Conservation (phyloP, 257 asterid genomes). For the Rauvolfia tetraphylla region DNA sequence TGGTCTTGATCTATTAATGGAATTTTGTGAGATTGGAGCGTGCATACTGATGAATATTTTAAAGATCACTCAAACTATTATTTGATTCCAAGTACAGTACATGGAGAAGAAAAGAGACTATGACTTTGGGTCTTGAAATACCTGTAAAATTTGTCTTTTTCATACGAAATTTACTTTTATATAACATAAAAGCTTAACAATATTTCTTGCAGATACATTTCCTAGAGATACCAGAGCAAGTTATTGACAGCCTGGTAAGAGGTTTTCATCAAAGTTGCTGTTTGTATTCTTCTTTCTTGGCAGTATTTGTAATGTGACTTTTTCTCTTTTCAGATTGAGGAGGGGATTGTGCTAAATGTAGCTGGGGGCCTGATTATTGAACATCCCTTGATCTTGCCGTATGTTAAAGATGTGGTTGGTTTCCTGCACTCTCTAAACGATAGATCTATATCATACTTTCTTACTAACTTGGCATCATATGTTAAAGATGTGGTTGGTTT, state of each 20-base stretch:
- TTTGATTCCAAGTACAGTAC: neutral
- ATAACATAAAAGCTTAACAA: neutral
- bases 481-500: conserved; percentile 76
- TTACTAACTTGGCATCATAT: conserved; percentile 25
- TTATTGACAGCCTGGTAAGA: conserved; percentile 70
- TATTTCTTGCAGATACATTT: conserved; percentile 69
- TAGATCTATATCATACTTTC: neutral
- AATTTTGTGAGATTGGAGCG: neutral
- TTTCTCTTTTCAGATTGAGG: conserved; percentile 55
- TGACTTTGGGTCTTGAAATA: neutral
- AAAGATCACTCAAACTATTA: neutral
- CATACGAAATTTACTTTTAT: neutral
- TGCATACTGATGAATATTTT: neutral
- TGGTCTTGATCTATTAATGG: neutral
- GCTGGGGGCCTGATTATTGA: conserved; percentile 95
- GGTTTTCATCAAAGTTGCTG: conserved; percentile 11
- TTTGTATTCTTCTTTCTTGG: neutral
- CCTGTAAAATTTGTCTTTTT: neutral
- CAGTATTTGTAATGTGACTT: neutral
- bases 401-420: conserved; percentile 77
- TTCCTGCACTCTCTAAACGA: neutral
- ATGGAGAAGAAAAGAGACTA: no score
- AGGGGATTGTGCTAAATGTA: conserved; percentile 73
- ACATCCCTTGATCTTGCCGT: conserved; percentile 78
- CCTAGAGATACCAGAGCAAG: conserved; percentile 70